Conservation (phyloP, 257 asterid species). For the Solanum appendiculatum region DNA sequence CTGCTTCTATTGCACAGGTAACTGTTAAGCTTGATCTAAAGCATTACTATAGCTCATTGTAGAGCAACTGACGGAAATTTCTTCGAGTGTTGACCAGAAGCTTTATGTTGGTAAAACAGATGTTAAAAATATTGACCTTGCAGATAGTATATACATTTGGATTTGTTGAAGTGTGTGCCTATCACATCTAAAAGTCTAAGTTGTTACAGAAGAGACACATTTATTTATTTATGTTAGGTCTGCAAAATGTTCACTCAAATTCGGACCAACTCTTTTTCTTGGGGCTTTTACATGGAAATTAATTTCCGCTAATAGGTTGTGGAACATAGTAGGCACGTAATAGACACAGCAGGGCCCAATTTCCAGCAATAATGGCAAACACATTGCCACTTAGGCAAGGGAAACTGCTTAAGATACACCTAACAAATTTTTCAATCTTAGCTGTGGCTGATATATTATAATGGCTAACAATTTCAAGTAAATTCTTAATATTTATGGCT, state of each 20-base stretch:
- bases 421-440: neutral
- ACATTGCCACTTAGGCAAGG: neutral
- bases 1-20: constrained; percentile 99
- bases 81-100: neutral
- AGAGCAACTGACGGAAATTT: neutral
- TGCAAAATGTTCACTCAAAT: neutral
- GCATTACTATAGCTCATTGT: neutral
- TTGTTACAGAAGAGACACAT: neutral
- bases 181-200: neutral
- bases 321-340: neutral
- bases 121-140: neutral
- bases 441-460: neutral
- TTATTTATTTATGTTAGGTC: neutral
- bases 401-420: neutral
- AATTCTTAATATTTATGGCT: neutral
- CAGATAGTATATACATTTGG: neutral
- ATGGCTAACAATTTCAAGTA: neutral
- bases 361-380: neutral
- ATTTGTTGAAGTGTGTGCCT: neutral
- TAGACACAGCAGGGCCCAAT: neutral
- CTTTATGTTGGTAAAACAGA: neutral
- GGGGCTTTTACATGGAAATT: neutral
- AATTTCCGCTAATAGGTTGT: neutral
- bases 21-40: neutral
- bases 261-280: neutral